A percentile compares a stretch with the other conserved stretches of the same genome.
Evolutionary conservation across 2,329 filamentous ascomycete genomes (phyloP).

Genomic region (Dactylellina drechsleri): DNA sequence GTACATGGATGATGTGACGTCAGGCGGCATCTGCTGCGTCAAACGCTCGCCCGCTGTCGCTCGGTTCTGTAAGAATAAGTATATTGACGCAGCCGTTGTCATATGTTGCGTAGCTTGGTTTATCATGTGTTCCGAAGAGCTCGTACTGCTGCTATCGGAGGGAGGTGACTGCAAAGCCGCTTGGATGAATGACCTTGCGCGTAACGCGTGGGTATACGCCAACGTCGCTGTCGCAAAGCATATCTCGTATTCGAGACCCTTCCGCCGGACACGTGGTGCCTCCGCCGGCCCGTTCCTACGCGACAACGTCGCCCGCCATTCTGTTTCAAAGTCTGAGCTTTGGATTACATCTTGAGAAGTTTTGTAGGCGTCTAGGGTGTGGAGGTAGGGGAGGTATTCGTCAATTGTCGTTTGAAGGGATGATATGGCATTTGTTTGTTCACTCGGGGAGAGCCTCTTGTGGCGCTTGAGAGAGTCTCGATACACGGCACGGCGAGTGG

Average conservation of each 20-base stretch:
- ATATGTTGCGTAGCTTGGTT: conserved; percentile 73
- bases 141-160: conserved; percentile 67
- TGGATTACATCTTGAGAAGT: conserved; percentile 61
- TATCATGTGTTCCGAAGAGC: conserved; percentile 55
- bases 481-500: conserved; percentile 83
- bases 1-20: conserved; percentile 60
- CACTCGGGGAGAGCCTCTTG: conserved; percentile 77
- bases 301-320: conserved; percentile 85
- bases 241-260: conserved; percentile 82
- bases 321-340: conserved; percentile 71
- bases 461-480: conserved; percentile 86
- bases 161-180: conserved; percentile 70
- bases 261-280: conserved; percentile 73
- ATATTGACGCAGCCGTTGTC: conserved; percentile 80
- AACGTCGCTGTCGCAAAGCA: conserved; percentile 81
- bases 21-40: conserved; percentile 69
- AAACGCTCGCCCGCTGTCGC: conserved; percentile 67
- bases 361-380: conserved; percentile 73
- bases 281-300: conserved; percentile 73
- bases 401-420: conserved; percentile 75
- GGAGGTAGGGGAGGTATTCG: conserved; percentile 83
- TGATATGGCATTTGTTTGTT: conserved; percentile 76
- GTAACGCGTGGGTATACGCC: conserved; percentile 76
- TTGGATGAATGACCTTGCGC: conserved; percentile 76
- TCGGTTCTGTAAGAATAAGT: conserved; percentile 72